Evolutionary conservation across 73 alveolate genomes (phyloP).

Genomic region (Tetrahymena borealis): DNA sequence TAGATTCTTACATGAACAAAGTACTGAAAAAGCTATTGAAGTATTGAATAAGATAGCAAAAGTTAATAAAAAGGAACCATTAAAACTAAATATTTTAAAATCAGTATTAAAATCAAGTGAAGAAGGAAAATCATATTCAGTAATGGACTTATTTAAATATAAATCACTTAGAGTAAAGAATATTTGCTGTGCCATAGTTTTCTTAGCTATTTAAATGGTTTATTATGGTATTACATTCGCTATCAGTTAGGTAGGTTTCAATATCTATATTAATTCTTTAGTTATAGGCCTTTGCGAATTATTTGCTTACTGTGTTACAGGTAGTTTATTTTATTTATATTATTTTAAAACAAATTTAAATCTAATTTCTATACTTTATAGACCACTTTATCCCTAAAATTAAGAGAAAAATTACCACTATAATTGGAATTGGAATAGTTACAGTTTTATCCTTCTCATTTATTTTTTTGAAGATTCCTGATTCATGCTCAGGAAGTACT

Average conservation of each 20-base stretch:
- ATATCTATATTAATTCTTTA: constrained; percentile 2
- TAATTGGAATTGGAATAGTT: constrained; percentile 6
- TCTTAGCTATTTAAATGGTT: constrained; percentile 22
- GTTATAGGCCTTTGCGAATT: constrained; percentile 31
- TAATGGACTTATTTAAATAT: constrained; percentile 22
- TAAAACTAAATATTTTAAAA: not conserved
- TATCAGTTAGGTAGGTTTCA: constrained; percentile 15
- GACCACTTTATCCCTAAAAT: constrained; percentile 19
- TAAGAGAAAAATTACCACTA: constrained; percentile 7
- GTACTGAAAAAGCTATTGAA: constrained; percentile 10
- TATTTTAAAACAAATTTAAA: not conserved
- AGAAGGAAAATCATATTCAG: constrained; percentile 13
- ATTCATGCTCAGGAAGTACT: not conserved
- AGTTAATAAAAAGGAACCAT: constrained; percentile 5
- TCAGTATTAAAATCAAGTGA: constrained; percentile 3
- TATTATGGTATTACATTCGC: constrained; percentile 40
- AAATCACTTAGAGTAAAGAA: constrained; percentile 20
- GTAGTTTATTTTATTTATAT: not conserved
- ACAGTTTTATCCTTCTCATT: constrained; percentile 4
- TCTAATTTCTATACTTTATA: not conserved
- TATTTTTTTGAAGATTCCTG: not conserved
- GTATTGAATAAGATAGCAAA: constrained; percentile 21
- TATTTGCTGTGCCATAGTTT: constrained; percentile 20
- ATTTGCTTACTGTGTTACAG: constrained; percentile 15
- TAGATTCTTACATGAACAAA: constrained; percentile 19